A percentile compares a stretch with the other conserved stretches of the same genome.
These are phyloP conservation scores for Toxicodendron radicans DNA, from an alignment of 345 rosid species.

Conservation along the genomic window DNA sequence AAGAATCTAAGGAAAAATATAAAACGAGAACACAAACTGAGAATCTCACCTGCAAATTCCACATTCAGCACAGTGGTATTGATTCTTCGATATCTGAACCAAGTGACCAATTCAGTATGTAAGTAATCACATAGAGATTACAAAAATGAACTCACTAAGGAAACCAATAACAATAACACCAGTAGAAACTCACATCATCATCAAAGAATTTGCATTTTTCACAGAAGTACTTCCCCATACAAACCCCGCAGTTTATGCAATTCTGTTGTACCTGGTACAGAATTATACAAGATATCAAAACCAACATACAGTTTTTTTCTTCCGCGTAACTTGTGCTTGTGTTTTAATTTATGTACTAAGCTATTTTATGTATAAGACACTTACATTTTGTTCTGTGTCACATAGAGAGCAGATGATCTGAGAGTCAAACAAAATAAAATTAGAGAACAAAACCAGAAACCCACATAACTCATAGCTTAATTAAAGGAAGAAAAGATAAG, in stretches of 20 bases:
- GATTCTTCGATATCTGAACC: slow-evolving; percentile 53
- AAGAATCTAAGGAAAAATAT: background rate
- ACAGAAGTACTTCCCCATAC: slow-evolving; percentile 73
- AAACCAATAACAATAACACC: background rate
- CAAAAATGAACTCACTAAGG: background rate
- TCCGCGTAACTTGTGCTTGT: too few relatives aligned
- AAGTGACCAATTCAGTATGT: background rate
- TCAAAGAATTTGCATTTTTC: slow-evolving; percentile 64
- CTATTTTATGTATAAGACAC: slow-evolving; percentile 21
- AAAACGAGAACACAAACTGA: background rate
- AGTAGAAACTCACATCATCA: slow-evolving; percentile 49
- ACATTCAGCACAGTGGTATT: slow-evolving; percentile 67
- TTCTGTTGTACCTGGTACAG: slow-evolving; percentile 48
- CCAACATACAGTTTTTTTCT: background rate
- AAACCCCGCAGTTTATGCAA: slow-evolving; percentile 59
- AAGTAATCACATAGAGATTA: background rate
- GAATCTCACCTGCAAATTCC: slow-evolving; percentile 62
- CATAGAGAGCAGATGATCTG: slow-evolving; percentile 70
- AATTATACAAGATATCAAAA: background rate
- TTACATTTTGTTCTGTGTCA: slow-evolving; percentile 65
- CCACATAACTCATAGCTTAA: background rate
- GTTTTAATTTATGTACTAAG: background rate
- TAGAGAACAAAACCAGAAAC: background rate
- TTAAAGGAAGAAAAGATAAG: background rate
- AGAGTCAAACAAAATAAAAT: slow-evolving; percentile 12